Conservation (phyloP, 75 land plant species). For the Chamaecyparis obtusa region DNA sequence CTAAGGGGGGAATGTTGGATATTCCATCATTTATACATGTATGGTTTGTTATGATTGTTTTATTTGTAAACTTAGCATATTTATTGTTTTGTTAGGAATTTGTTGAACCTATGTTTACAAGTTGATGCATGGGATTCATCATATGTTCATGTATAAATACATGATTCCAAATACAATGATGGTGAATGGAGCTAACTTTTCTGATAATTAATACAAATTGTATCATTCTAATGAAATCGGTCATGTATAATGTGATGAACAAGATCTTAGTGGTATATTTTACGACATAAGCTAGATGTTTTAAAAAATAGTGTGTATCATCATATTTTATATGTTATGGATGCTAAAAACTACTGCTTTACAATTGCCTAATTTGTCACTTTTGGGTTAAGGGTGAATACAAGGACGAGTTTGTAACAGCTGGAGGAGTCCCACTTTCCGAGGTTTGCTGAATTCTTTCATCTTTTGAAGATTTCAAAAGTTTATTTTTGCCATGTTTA, state of each 20-base stretch:
- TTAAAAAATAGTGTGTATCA: not conserved
- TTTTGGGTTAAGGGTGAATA: conserved; percentile 71
- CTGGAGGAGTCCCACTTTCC: conserved; percentile 91
- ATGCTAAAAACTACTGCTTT: not conserved
- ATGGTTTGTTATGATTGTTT: no score
- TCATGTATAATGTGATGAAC: not conserved
- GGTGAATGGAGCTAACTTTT: no score
- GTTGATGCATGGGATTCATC: no score
- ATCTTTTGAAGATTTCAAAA: not conserved
- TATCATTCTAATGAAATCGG: not conserved
- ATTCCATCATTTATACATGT: no score
- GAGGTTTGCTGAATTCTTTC: conserved; percentile 59
- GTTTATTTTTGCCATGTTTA: not conserved
- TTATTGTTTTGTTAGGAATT: no score
- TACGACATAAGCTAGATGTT: not conserved
- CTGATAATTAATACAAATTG: not conserved
- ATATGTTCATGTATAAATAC: no score
- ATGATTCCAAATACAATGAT: no score
- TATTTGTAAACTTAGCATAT: no score
- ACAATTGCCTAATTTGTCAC: not conserved
- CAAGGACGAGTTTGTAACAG: conserved; percentile 98
- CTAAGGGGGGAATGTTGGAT: no score
- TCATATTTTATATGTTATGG: not conserved
- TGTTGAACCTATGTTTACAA: no score
- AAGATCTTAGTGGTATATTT: conserved; percentile 6